phyloP scores from a whole-genome alignment of 2,329 filamentous ascomycete genomes.

The Botryotinia convoluta region DNA sequence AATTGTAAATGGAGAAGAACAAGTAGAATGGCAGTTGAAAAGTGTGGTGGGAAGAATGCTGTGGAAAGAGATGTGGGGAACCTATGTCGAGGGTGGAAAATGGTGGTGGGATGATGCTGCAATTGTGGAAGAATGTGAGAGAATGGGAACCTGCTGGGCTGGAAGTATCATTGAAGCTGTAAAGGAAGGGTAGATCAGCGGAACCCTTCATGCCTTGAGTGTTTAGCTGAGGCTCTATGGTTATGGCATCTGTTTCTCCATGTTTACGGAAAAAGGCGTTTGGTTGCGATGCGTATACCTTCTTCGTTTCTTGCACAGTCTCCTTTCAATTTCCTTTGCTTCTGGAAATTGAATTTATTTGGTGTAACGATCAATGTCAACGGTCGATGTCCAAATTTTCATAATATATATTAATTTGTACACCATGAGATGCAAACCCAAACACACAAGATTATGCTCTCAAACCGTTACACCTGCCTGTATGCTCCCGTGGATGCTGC shows the following conservation, averaged over 20 bases:
- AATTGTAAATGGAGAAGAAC: slow-evolving; percentile 27
- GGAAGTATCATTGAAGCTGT: slow-evolving; percentile 56
- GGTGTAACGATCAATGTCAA: neutral
- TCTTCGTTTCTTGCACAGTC: neutral
- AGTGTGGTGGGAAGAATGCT: slow-evolving; percentile 54
- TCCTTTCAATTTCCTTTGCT: neutral
- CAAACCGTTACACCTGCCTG: neutral
- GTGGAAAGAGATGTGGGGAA: slow-evolving; percentile 61
- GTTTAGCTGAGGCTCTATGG: neutral
- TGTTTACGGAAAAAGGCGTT: neutral
- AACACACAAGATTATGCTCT: slow-evolving; percentile 8
- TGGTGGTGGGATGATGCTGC: slow-evolving; percentile 64
- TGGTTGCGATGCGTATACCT: slow-evolving; percentile 9
- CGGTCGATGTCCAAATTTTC: neutral
- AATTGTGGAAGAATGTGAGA: slow-evolving; percentile 54
- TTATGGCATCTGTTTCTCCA: neutral
- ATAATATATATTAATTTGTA: neutral
- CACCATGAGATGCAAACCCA: neutral
- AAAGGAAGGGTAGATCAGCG: slow-evolving; percentile 40
- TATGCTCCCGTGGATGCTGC: neutral
- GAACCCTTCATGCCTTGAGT: neutral
- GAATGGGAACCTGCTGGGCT: slow-evolving; percentile 56
- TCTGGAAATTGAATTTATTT: neutral
- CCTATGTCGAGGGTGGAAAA: slow-evolving; percentile 36
- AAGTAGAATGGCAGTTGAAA: slow-evolving; percentile 45